Evolutionary conservation across 495 filamentous ascomycete genomes (phyloP).

Genomic region (Aspergillus ostianus): DNA sequence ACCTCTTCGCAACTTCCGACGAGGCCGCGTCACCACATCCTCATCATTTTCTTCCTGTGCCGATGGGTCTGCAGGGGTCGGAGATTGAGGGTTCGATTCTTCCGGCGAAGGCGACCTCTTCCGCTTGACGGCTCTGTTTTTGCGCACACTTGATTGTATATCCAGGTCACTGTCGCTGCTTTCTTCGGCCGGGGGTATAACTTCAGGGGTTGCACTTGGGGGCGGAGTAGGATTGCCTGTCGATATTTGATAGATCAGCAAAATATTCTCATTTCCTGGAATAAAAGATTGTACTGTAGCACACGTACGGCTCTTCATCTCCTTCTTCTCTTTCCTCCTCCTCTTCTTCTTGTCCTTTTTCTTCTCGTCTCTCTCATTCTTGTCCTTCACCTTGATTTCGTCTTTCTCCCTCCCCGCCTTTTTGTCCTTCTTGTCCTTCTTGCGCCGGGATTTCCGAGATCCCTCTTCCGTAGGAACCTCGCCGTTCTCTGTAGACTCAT

Average conservation of each 20-base stretch:
- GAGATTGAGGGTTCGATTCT: not conserved
- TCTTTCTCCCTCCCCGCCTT: not conserved
- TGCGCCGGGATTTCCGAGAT: not conserved
- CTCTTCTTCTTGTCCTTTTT: constrained; percentile 4
- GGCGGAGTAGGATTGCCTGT: not conserved
- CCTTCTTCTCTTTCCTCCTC: not conserved
- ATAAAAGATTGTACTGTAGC: not conserved
- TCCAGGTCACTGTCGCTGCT: constrained; percentile 23
- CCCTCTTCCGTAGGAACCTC: not conserved
- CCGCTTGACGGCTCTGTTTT: constrained; percentile 16
- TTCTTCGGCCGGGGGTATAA: not conserved
- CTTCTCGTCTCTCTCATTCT: not conserved
- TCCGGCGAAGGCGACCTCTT: constrained; percentile 17
- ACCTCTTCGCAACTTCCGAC: constrained; percentile 35
- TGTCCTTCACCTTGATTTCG: not conserved
- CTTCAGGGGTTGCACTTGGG: not conserved
- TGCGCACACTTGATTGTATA: constrained; percentile 17
- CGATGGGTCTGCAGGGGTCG: constrained; percentile 1
- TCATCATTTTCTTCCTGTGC: constrained; percentile 27
- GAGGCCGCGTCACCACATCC: constrained; percentile 25
- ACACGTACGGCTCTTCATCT: not conserved
- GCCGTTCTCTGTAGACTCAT: constrained; percentile 4
- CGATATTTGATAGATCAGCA: not conserved
- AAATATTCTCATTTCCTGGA: not conserved
- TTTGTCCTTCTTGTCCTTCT: constrained; percentile 6